These are phyloP conservation scores for Metschnikowia chrysomelidarum DNA, from an alignment of 805 yeast genomes.

Conservation along the genomic window DNA sequence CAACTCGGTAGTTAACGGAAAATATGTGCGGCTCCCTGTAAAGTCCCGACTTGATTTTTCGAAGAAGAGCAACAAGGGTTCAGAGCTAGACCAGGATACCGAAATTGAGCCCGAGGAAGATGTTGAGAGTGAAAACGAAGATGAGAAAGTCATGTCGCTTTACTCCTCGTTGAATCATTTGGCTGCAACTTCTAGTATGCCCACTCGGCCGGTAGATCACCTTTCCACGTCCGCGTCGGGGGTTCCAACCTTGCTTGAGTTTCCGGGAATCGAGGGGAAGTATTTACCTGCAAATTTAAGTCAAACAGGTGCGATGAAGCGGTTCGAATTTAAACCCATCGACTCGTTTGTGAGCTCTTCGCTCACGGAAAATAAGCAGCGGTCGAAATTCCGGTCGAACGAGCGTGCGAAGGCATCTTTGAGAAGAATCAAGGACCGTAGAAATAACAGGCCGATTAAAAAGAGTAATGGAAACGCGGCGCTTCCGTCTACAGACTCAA, in stretches of 20 bases:
- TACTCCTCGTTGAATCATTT: conserved; percentile 50
- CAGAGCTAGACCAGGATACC: conserved; percentile 3
- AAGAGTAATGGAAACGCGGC: conserved; percentile 17
- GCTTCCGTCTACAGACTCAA: conserved; percentile 2
- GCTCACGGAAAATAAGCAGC: conserved; percentile 15
- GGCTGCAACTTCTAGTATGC: conserved; percentile 11
- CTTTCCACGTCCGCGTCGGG: conserved; percentile 18
- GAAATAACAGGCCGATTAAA: conserved; percentile 45
- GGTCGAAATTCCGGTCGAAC: conserved; percentile 37
- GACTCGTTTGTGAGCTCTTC: conserved; percentile 13
- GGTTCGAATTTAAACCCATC: conserved; percentile 18
- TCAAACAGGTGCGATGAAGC: conserved; percentile 17
- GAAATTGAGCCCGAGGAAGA: conserved; percentile 18
- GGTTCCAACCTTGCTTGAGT: conserved; percentile 44
- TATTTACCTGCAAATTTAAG: conserved; percentile 24
- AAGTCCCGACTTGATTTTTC: conserved; percentile 10
- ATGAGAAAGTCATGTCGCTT: conserved; percentile 67
- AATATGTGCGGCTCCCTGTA: conserved; percentile 12
- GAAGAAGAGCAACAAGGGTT: conserved; percentile 5
- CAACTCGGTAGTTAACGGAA: conserved; percentile 18
- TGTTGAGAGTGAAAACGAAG: conserved; percentile 48
- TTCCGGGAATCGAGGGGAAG: conserved; percentile 38
- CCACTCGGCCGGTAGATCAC: conserved; percentile 12
- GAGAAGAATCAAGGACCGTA: conserved; percentile 56
- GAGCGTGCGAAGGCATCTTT: conserved; percentile 68